A percentile compares a stretch with the other conserved stretches of the same genome.
Conservation (phyloP, 1,139 yeast genomes). For the Diutina mesorugosa region DNA sequence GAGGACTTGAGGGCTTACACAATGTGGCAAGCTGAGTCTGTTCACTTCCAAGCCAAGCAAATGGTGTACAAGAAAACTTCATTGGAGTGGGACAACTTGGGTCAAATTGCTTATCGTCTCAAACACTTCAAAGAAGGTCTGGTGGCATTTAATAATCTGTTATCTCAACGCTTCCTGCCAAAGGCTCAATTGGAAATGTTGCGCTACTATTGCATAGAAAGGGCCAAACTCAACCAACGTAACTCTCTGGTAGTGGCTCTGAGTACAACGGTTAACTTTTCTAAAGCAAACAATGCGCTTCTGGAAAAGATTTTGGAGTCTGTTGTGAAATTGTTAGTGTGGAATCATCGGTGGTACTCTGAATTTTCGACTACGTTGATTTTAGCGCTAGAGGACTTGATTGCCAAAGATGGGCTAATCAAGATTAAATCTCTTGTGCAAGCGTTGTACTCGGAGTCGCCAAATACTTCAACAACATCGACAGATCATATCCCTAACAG, state of each 20-base stretch:
- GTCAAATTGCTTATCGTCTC: constrained; percentile 66
- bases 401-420: constrained; percentile 65
- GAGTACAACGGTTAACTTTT: constrained; percentile 12
- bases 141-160: constrained; percentile 69
- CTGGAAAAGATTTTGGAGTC: constrained; percentile 58
- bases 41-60: constrained; percentile 55
- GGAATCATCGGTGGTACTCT: constrained; percentile 97
- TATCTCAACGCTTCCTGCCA: constrained; percentile 46
- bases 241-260: constrained; percentile 10
- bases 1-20: constrained; percentile 81
- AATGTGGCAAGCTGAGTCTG: constrained; percentile 81
- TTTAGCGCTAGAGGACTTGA: constrained; percentile 41
- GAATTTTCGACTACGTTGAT: constrained; percentile 70
- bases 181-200: constrained; percentile 50
- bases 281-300: constrained; percentile 33
- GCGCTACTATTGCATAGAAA: constrained; percentile 44
- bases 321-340: constrained; percentile 66
- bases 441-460: constrained; percentile 44
- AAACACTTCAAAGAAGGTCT: constrained; percentile 73
- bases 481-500: constrained; percentile 15
- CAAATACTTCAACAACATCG: constrained; percentile 7
- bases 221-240: constrained; percentile 21
- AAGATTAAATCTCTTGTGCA: constrained; percentile 67
- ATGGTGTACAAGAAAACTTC: constrained; percentile 68
- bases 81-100: constrained; percentile 89